A percentile compares a stretch with the other conserved stretches of the same genome.
Evolutionary conservation across 1,284 basidiomycete genomes (phyloP).

Genomic region (Trametes pubescens): DNA sequence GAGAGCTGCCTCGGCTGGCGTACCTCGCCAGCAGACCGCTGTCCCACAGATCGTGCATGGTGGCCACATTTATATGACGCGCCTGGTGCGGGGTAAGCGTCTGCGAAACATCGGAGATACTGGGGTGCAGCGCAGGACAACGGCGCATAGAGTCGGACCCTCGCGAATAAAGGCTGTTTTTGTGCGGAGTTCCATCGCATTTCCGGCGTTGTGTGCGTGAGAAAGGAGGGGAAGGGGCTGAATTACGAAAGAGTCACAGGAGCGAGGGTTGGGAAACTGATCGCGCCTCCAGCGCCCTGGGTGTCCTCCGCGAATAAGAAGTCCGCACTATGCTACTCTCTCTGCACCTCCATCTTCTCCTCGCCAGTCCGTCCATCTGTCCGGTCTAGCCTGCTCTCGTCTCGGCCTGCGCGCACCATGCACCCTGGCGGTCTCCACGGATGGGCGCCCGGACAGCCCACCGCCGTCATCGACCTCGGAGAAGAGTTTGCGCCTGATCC

Average conservation of each 20-base stretch:
- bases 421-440: constrained; percentile 28
- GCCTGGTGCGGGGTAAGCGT: constrained; percentile 1
- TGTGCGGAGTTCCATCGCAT: constrained; percentile 14
- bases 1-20: neutral
- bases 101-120: constrained; percentile 17
- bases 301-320: constrained; percentile 32
- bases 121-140: neutral
- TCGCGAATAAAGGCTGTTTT: constrained; percentile 13
- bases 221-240: constrained; percentile 18
- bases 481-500: constrained; percentile 35
- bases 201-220: constrained; percentile 21
- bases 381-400: constrained; percentile 14
- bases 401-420: constrained; percentile 26
- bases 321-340: constrained; percentile 28
- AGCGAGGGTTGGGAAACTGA: constrained; percentile 32
- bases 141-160: constrained; percentile 6
- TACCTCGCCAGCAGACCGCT: too few species aligned
- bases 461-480: constrained; percentile 38
- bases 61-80: neutral
- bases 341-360: constrained; percentile 27
- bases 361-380: constrained; percentile 5
- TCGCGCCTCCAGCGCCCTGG: constrained; percentile 34
- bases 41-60: too few species aligned
- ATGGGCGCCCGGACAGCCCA: constrained; percentile 32
- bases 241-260: constrained; percentile 31